Conservation (phyloP, 306 rosid genomes). For the Prosopis cineraria region DNA sequence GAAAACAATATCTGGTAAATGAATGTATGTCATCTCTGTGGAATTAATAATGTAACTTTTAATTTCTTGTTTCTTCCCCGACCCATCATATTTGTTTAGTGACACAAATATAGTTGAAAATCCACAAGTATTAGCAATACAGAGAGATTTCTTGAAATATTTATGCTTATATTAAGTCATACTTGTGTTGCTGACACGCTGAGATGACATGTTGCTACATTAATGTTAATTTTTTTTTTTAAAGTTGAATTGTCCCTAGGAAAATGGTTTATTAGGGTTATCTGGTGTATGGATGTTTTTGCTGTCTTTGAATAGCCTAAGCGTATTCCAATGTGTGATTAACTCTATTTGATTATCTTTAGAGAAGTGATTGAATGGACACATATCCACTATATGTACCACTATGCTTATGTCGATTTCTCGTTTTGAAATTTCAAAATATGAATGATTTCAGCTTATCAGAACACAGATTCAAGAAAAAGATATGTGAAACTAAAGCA, state of each 20-base stretch:
- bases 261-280: constrained; percentile 49
- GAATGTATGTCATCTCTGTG: constrained; percentile 39
- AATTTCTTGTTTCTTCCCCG: constrained; percentile 25
- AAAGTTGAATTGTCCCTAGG: constrained; percentile 32
- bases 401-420: constrained; percentile 36
- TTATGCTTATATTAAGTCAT: constrained; percentile 14
- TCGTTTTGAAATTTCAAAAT: constrained; percentile 2
- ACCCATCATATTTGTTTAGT: not conserved
- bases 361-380: constrained; percentile 56
- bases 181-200: constrained; percentile 1
- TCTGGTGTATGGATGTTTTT: constrained; percentile 27
- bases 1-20: constrained; percentile 37
- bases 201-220: constrained; percentile 16
- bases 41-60: constrained; percentile 19
- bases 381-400: constrained; percentile 45
- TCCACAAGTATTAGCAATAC: constrained; percentile 8
- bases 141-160: not conserved
- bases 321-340: constrained; percentile 37
- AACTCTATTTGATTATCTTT: constrained; percentile 41
- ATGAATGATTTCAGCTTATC: constrained; percentile 20
- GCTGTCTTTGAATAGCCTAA: constrained; percentile 36
- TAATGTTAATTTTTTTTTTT: constrained; percentile 12
- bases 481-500: not conserved
- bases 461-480: not conserved
- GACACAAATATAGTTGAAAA: not conserved